phyloP scores from a whole-genome alignment of 1,284 basidiomycete species.

The Cryptococcus sp. region DNA sequence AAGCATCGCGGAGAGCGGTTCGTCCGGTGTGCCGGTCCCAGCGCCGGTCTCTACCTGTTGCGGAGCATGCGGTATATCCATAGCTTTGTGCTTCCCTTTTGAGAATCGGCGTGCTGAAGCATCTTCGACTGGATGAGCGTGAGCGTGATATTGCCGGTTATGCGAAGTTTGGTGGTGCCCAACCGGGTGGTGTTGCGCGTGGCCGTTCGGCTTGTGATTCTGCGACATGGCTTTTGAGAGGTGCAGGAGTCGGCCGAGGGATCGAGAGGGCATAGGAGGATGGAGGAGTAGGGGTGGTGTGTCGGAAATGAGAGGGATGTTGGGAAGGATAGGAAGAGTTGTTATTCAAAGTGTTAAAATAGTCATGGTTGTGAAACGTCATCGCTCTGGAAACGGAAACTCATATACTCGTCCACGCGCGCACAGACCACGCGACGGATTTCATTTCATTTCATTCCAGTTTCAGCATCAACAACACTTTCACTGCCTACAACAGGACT shows the following conservation, averaged over 20 bases:
- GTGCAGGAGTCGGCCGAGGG: neutral
- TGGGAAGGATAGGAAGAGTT: neutral
- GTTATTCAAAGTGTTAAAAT: neutral
- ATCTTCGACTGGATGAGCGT: constrained; percentile 10
- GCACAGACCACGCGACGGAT: neutral
- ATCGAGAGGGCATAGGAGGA: no score
- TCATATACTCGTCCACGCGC: no score
- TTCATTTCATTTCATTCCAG: neutral
- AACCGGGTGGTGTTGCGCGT: neutral
- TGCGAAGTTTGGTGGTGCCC: constrained; percentile 2
- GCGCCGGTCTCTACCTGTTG: neutral
- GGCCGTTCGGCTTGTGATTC: constrained; percentile 7
- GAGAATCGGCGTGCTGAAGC: neutral
- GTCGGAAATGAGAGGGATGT: neutral
- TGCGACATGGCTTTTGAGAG: constrained; percentile 9
- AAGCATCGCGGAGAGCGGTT: constrained; percentile 19
- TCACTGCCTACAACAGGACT: constrained; percentile 3
- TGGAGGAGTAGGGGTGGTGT: neutral
- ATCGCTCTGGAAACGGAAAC: neutral
- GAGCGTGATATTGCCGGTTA: neutral
- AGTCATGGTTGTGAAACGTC: neutral
- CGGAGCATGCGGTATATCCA: neutral
- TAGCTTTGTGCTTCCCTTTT: constrained; percentile 30
- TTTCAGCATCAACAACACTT: neutral
- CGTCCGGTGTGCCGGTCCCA: constrained; percentile 10